Evolutionary conservation across 805 yeast species (phyloP), one percentile per base, ranked within the genome.

Genomic region (Metschnikowia continentalis): DNA sequence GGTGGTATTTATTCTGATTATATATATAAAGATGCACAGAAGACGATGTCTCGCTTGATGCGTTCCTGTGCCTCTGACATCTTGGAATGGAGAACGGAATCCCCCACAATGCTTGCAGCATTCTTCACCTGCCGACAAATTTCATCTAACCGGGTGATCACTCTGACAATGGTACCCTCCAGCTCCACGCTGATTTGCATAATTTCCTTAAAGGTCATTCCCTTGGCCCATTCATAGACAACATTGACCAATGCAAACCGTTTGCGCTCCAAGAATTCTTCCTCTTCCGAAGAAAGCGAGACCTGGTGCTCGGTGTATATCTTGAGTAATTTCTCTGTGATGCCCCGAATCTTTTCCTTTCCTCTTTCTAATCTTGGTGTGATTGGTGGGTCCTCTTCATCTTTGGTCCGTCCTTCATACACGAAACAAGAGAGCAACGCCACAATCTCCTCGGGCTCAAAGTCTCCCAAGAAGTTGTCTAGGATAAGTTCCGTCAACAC

Each of bases 181-280:
- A 90, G 91, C 61, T 91, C 96, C 17, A 83, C 84, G 51, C 96
- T 88, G 56, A 90, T 78, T 53, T 82, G 85, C 86, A 91, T 94
- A 56, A 94, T 92, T 51, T 90, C 95, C 56, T 86, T 86, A 73
- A 94, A 94, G 0, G 95, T 79, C 85, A 74, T 78, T 2, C 99
- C 99, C 57, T 95, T 78, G 1, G 98, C 97, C 99, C 99, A 94
- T 69, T 94, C 97, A 66, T 92, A 94, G 4, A 92, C 96, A 11
- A 90, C 96, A 65, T 90, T 92, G 69, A 90, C 88, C 61, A 94
- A 76, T 0, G 92, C 96, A 68, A 94, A 94, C 58, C 98, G 75
- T 60, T 89, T 85, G 56, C 85, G 79, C 50, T 89, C 95, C 56
- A 86, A 70, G 61, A 92, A 94, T 53, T 86, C 87, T 46, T 84